Conservation (phyloP, 345 rosid species). For the Isatis tinctoria region DNA sequence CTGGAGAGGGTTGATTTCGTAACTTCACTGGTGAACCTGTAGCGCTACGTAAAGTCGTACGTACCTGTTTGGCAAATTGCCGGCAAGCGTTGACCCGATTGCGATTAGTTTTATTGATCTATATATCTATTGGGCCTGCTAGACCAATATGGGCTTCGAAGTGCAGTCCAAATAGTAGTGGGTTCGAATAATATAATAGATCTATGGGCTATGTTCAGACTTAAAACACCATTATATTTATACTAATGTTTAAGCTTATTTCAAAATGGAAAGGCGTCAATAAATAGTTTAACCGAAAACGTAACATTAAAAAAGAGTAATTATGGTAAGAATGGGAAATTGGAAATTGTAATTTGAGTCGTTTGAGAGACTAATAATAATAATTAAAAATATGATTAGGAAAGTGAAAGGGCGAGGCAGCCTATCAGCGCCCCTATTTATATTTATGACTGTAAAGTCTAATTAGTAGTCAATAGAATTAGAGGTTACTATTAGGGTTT, state of each 20-base stretch:
- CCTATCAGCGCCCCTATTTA: not conserved
- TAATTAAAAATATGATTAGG: not conserved
- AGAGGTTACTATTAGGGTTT: not conserved
- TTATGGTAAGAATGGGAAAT: not conserved
- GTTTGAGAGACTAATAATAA: not conserved
- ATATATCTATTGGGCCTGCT: not conserved
- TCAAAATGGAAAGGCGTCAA: not conserved
- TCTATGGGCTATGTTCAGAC: not conserved
- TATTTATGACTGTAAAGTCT: not conserved
- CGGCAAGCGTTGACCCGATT: conserved; percentile 24
- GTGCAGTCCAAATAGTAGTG: not conserved
- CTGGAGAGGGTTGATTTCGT: not conserved
- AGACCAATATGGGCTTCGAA: not conserved
- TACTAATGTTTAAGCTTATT: too few species aligned
- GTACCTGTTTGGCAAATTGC: not conserved
- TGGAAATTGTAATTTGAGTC: not conserved
- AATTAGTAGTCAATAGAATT: not conserved
- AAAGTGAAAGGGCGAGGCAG: not conserved
- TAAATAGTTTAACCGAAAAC: not conserved
- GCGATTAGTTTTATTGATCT: not conserved
- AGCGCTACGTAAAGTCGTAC: conserved; percentile 18
- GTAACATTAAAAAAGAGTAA: not conserved
- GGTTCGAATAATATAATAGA: not conserved
- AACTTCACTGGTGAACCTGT: not conserved
- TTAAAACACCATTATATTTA: not conserved